Percentiles rank a stretch among this genome's conserved stretches.
phyloP scores from a whole-genome alignment of 1,284 basidiomycete species.

The Ustilago loliicola region DNA sequence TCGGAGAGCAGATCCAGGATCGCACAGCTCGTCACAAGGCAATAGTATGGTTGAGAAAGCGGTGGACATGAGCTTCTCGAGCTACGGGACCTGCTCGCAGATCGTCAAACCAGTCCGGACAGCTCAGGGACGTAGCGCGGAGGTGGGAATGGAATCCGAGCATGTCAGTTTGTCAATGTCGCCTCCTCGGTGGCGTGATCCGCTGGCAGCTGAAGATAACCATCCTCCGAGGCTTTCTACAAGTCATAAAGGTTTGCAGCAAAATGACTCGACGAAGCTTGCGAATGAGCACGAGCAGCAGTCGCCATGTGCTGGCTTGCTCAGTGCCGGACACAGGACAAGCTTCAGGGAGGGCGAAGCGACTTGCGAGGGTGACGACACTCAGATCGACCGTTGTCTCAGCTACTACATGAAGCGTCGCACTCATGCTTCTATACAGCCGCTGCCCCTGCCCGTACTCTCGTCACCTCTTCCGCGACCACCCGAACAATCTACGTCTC shows the following conservation, averaged over 20 bases:
- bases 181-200: not conserved
- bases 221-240: not conserved
- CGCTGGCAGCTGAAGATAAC: not conserved
- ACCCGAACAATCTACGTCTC: not conserved
- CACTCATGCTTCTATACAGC: constrained; percentile 2
- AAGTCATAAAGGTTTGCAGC: not conserved
- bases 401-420: constrained; percentile 47
- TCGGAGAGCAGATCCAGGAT: not conserved
- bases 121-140: not conserved
- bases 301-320: not conserved
- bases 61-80: not conserved
- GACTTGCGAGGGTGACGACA: constrained; percentile 21
- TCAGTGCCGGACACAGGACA: not conserved
- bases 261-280: not conserved
- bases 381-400: constrained; percentile 42
- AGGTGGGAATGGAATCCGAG: not conserved
- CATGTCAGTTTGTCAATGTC: not conserved
- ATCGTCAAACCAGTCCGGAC: not conserved
- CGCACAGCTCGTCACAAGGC: not conserved
- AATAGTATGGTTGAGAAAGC: not conserved
- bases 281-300: not conserved
- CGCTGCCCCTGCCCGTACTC: not conserved
- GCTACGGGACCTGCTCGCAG: not conserved
- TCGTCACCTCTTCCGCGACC: not conserved
- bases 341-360: constrained; percentile 10